These are phyloP conservation scores for Paramyrothecium sp. DNA, from an alignment of 2,329 filamentous ascomycete species.

Conservation along the genomic window DNA sequence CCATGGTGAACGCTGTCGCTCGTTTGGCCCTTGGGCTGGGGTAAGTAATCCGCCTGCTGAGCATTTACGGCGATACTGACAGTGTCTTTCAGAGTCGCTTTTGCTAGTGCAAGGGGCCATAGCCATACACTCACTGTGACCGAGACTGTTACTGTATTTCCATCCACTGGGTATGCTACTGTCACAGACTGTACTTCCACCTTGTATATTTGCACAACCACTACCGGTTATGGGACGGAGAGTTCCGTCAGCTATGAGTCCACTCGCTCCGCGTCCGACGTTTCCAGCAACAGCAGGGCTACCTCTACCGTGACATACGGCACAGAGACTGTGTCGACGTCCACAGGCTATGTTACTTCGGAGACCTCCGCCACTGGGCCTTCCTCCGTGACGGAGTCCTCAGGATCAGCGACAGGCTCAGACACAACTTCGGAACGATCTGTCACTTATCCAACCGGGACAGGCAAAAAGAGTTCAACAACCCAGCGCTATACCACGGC, in stretches of 20 bases:
- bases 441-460: neutral
- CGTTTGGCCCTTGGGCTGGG: conserved; percentile 25
- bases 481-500: neutral
- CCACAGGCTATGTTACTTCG: neutral
- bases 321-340: neutral
- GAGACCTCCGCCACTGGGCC: neutral
- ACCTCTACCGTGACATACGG: neutral
- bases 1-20: conserved; percentile 19
- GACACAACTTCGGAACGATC: neutral
- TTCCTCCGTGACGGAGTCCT: neutral
- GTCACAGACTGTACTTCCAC: conserved; percentile 4
- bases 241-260: neutral
- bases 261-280: neutral
- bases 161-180: conserved; percentile 18
- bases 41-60: conserved; percentile 14
- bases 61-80: neutral
- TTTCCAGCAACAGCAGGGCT: neutral
- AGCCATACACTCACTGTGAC: conserved; percentile 27
- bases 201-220: conserved; percentile 3
- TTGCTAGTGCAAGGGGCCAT: conserved; percentile 19
- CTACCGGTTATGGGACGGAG: neutral
- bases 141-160: conserved; percentile 26
- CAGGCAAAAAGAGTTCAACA: neutral
- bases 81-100: conserved; percentile 16
- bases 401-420: neutral